phyloP scores from a whole-genome alignment of 1,284 basidiomycete species.

The Cryptococcus sp. region DNA sequence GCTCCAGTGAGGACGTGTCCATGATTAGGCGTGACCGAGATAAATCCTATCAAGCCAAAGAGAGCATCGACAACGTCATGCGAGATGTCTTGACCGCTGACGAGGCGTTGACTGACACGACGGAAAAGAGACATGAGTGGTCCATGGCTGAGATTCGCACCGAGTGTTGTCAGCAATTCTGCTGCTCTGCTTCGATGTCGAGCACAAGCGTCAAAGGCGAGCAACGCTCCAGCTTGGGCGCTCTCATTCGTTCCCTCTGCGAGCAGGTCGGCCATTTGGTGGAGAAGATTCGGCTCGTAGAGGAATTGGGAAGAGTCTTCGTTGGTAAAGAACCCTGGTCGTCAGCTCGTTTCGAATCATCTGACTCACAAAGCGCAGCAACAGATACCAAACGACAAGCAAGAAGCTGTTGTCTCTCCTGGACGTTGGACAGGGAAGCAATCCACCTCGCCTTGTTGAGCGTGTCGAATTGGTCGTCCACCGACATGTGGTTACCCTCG shows the following conservation, averaged over 20 bases:
- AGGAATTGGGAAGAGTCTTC: constrained; percentile 78
- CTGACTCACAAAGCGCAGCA: constrained; percentile 61
- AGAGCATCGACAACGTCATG: constrained; percentile 80
- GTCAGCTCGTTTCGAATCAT: constrained; percentile 10
- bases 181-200: constrained; percentile 75
- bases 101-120: constrained; percentile 65
- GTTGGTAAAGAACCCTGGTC: constrained; percentile 60
- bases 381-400: constrained; percentile 78
- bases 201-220: constrained; percentile 82
- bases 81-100: constrained; percentile 54
- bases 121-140: constrained; percentile 82
- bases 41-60: constrained; percentile 78
- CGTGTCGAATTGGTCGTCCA: constrained; percentile 81
- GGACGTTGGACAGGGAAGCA: constrained; percentile 59
- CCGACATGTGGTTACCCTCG: constrained; percentile 67
- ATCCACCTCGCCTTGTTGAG: constrained; percentile 74
- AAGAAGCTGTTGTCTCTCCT: constrained; percentile 72
- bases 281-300: constrained; percentile 86
- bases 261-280: constrained; percentile 81
- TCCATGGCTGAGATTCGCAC: constrained; percentile 94
- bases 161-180: constrained; percentile 85
- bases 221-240: constrained; percentile 76
- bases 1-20: constrained; percentile 95
- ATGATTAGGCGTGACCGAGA: constrained; percentile 75
- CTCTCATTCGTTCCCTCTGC: constrained; percentile 59